Conservation (phyloP, 2,329 filamentous ascomycete genomes). For the Curvularia verruculosa region DNA sequence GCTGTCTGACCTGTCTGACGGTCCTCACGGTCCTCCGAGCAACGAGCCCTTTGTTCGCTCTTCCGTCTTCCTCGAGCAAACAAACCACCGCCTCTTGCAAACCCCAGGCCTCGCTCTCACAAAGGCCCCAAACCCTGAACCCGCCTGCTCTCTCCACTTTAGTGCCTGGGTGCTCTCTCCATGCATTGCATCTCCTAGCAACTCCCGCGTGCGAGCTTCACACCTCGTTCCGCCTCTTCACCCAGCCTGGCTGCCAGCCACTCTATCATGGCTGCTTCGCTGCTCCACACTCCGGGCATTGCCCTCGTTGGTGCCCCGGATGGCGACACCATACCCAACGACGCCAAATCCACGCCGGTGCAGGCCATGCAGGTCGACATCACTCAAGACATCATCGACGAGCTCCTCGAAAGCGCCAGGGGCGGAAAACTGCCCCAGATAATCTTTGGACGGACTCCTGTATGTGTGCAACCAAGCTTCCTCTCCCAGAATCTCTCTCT, state of each 20-base stretch:
- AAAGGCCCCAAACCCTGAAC: conserved; percentile 29
- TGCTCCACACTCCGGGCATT: conserved; percentile 40
- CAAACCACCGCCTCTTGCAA: conserved; percentile 32
- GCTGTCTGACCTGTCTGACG: conserved; percentile 37
- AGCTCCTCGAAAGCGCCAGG: conserved; percentile 47
- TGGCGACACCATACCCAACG: conserved; percentile 41
- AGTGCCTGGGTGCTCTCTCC: conserved; percentile 49
- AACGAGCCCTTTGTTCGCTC: conserved; percentile 44
- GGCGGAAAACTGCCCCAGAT: conserved; percentile 48
- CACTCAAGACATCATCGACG: conserved; percentile 50
- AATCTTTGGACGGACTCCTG: conserved; percentile 49
- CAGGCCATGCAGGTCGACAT: conserved; percentile 53
- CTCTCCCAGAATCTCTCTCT: conserved; percentile 9
- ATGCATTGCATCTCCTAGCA: conserved; percentile 49
- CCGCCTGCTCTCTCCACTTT: conserved; percentile 32
- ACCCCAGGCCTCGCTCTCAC: conserved; percentile 35
- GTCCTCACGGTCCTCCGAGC: conserved; percentile 38
- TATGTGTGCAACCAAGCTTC: conserved; percentile 35
- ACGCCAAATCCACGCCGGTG: conserved; percentile 38
- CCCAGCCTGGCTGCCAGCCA: conserved; percentile 15
- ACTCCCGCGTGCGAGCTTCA: conserved; percentile 44
- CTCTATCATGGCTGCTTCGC: conserved; percentile 38
- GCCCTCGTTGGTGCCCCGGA: conserved; percentile 50
- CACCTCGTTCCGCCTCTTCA: conserved; percentile 35
- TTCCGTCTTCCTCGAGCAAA: conserved; percentile 35